Conservation (phyloP, 2,329 filamentous ascomycete genomes). For the Apiospora rasikravindrae region DNA sequence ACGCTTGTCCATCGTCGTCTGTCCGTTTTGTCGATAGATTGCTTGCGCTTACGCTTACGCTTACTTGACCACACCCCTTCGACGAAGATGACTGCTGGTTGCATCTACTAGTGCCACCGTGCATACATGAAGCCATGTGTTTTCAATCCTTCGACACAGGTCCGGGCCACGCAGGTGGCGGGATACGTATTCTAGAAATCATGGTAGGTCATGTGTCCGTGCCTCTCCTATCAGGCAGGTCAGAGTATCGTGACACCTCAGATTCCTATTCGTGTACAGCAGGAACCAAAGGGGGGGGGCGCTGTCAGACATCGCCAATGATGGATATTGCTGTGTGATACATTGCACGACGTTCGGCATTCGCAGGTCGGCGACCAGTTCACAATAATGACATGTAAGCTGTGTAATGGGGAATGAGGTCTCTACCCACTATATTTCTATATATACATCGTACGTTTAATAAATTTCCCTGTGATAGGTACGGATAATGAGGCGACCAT, state of each 20-base stretch:
- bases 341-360: constrained; percentile 14
- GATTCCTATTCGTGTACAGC: neutral
- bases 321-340: neutral
- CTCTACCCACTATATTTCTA: neutral
- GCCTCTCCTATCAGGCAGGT: too few species aligned
- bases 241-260: too few species aligned
- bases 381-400: neutral
- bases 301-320: neutral
- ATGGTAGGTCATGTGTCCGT: neutral
- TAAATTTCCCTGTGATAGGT: neutral
- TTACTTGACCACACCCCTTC: neutral
- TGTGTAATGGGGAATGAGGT: neutral
- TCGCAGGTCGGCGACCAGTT: constrained; percentile 2
- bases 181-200: constrained; percentile 6
- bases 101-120: too few species aligned
- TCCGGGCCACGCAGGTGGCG: neutral
- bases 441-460: neutral
- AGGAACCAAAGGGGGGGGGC: neutral
- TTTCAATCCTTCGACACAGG: constrained; percentile 10
- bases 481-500: neutral
- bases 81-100: neutral
- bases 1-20: neutral
- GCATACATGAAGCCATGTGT: constrained; percentile 4
- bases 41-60: neutral
- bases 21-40: neutral